Percentiles rank a stretch among this genome's conserved stretches.
Evolutionary conservation across 768 basidiomycete species (phyloP).

Genomic region (Rickenella mellea): DNA sequence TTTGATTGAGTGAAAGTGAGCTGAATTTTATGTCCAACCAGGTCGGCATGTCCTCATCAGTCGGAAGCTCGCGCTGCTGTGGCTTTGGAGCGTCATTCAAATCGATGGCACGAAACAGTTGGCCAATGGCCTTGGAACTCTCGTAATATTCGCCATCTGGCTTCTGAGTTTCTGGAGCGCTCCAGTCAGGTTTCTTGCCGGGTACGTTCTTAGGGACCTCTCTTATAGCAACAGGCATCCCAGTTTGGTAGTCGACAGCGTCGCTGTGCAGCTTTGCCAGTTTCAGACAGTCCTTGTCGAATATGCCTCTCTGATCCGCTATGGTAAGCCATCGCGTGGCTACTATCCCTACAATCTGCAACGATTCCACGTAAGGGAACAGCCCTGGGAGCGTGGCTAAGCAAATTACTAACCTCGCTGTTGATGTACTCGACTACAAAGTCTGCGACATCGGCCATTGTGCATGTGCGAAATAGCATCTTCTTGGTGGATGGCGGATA

Average conservation of each 20-base stretch:
- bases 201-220: slow-evolving; percentile 33
- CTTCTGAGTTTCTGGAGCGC: slow-evolving; percentile 45
- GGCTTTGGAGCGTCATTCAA: slow-evolving; percentile 26
- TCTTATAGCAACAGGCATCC: slow-evolving; percentile 28
- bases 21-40: too few species aligned
- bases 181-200: slow-evolving; percentile 48
- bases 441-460: slow-evolving; percentile 55
- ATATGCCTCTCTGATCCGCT: slow-evolving; percentile 51
- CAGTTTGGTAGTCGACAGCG: slow-evolving; percentile 60
- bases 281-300: slow-evolving; percentile 39
- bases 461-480: slow-evolving; percentile 34
- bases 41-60: neutral
- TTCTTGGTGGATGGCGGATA: slow-evolving; percentile 42
- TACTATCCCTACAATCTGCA: slow-evolving; percentile 49
- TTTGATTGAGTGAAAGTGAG: too few species aligned
- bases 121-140: slow-evolving; percentile 48
- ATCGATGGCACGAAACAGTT: slow-evolving; percentile 51
- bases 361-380: slow-evolving; percentile 9
- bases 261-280: slow-evolving; percentile 51
- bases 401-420: slow-evolving; percentile 38
- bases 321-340: slow-evolving; percentile 56
- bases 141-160: slow-evolving; percentile 34
- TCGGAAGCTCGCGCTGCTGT: slow-evolving; percentile 8
- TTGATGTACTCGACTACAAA: slow-evolving; percentile 64
- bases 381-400: slow-evolving; percentile 5